Base-by-base conservation (phyloP, 139 green algal genomes). In the Micractinium sp. region DNA sequence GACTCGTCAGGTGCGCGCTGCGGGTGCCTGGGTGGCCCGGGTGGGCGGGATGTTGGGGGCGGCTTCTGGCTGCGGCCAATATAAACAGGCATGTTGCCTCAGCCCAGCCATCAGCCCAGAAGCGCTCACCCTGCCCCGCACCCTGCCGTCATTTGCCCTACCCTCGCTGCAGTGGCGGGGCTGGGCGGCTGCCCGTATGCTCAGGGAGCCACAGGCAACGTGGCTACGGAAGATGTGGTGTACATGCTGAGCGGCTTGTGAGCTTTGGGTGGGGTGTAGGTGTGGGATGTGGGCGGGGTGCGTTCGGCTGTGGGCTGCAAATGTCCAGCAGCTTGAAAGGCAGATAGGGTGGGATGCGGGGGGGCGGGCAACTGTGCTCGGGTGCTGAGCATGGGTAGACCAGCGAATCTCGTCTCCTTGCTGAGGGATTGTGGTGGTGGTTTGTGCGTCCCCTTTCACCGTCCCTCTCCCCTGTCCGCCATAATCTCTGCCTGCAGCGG, bases 101-200 rank as follows among this genome's bases (percentile, higher is more conserved):
- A n/a, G n/a, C n/a, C n/a, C n/a, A n/a, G n/a, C n/a, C n/a, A n/a
- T n/a, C n/a, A n/a, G n/a, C n/a, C n/a, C n/a, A n/a, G n/a, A n/a
- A n/a, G n/a, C n/a, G n/a, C n/a, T n/a, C n/a, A n/a, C 16, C 35
- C 27, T 9, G 4, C 73, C 23, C 73, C 12, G n/a, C 73, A 36
- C 27, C 3, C 35, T 79, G 27, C 31, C n/a, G 19, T 3, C 33
- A 36, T 38, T 82, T 29, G 25, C 76, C 19, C 18, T 33, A 60
- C 16, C 33, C 36, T 1, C 33, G 53, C 79, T 81, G 83, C 83
- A 87, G 93, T 98, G 23, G 96, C 95, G 3, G 97, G 97, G 2
- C 89, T 99, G 53, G 97, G 97, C 15, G 97, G 97, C 13, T 99
- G 97, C 92, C 97, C 97, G 0, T 99, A 97, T 85, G 97, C 97